Evolutionary conservation across 2,329 filamentous ascomycete genomes (phyloP).

Genomic region (Geoglossum cookeanum): DNA sequence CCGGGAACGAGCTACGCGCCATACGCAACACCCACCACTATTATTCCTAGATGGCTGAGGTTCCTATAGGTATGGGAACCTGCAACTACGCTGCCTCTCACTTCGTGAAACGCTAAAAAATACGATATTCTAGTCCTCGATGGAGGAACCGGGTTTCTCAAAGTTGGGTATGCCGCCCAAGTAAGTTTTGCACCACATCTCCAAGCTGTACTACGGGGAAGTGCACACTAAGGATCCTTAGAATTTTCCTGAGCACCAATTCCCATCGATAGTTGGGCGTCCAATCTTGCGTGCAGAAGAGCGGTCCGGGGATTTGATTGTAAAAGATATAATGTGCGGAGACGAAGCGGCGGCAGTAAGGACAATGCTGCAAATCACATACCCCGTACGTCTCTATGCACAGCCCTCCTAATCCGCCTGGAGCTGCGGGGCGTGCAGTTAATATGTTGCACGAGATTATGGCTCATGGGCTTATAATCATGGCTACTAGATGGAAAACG

Average conservation of each 20-base stretch:
- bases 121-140: conserved; percentile 58
- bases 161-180: conserved; percentile 94
- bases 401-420: not conserved
- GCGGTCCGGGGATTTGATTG: conserved; percentile 48
- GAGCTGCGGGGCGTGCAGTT: not conserved
- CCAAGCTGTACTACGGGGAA: conserved; percentile 3
- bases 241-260: conserved; percentile 98
- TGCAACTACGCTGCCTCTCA: conserved; percentile 6
- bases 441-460: conserved; percentile 1
- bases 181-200: conserved; percentile 25
- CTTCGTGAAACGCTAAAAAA: not conserved
- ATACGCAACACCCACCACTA: not conserved
- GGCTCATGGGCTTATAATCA: conserved; percentile 2
- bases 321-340: conserved; percentile 99
- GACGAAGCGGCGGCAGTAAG: conserved; percentile 91
- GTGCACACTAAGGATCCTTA: conserved; percentile 20
- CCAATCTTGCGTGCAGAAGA: conserved; percentile 96
- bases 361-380: conserved; percentile 95
- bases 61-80: conserved; percentile 26
- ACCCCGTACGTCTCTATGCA: conserved; percentile 42
- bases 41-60: conserved; percentile 23
- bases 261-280: conserved; percentile 92
- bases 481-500: conserved; percentile 75
- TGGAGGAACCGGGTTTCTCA: conserved; percentile 98
- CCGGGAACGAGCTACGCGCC: not conserved